Evolutionary conservation across 78 protist genomes (phyloP).

Genomic region (Emiliania huxleyi): DNA sequence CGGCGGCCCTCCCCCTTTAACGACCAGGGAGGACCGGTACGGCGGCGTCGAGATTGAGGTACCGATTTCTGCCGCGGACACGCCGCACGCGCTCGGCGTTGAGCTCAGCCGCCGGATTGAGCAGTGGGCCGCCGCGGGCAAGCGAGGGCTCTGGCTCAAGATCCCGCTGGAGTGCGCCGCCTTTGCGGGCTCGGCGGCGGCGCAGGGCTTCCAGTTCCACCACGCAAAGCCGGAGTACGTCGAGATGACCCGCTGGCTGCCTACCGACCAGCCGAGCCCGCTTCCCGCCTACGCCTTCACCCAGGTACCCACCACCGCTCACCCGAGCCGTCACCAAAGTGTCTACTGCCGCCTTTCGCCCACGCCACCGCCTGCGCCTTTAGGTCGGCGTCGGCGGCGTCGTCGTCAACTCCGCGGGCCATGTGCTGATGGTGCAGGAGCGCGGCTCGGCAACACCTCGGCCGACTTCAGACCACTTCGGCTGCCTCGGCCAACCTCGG

Average conservation of each 20-base stretch:
- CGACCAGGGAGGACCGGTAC: not conserved
- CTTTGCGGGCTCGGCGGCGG: not conserved
- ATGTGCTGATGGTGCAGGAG: not conserved
- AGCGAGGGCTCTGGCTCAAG: slow-evolving; percentile 18
- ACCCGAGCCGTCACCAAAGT: too few species aligned
- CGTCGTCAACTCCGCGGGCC: not conserved
- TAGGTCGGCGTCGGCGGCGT: slow-evolving; percentile 35
- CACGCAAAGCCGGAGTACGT: not conserved
- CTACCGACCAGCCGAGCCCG: too few species aligned
- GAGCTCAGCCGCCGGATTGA: not conserved
- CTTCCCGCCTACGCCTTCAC: slow-evolving; percentile 25
- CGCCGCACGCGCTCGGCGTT: not conserved
- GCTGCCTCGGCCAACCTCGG: too few species aligned
- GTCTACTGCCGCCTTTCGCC: too few species aligned
- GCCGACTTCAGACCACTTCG: too few species aligned
- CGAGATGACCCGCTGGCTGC: slow-evolving; percentile 31
- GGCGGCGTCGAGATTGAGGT: not conserved
- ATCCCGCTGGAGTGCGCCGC: not conserved
- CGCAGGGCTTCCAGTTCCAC: slow-evolving; percentile 2
- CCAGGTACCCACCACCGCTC: too few species aligned
- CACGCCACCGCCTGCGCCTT: too few species aligned
- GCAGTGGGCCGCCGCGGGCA: not conserved
- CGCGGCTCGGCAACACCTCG: too few species aligned
- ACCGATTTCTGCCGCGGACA: not conserved
- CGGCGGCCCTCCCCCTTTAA: too few species aligned